Evolutionary conservation across 2,329 filamentous ascomycete species (phyloP).

Genomic region (Diaporthe destruens): DNA sequence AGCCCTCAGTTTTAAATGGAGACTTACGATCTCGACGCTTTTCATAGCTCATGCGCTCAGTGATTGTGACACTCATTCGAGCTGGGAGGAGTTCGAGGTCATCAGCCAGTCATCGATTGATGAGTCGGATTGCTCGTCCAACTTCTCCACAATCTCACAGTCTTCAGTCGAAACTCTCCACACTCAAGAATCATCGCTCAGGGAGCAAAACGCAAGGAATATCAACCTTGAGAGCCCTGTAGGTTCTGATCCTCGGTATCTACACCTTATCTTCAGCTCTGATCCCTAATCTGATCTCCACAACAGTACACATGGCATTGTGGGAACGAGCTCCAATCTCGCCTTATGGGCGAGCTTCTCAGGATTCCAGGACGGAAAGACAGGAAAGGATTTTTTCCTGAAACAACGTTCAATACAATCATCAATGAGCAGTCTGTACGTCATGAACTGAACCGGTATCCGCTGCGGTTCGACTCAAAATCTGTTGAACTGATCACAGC

Average conservation of each 20-base stretch:
- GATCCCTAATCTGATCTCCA: background rate
- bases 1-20: too few species aligned
- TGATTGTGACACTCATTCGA: background rate
- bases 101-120: background rate
- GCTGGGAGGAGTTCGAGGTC: background rate
- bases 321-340: background rate
- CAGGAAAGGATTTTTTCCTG: constrained; percentile 7
- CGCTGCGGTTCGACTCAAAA: background rate
- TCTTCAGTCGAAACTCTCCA: background rate
- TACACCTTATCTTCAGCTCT: background rate
- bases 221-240: background rate
- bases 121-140: background rate
- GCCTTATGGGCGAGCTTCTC: background rate
- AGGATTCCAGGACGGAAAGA: background rate
- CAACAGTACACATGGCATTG: background rate
- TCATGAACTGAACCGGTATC: background rate
- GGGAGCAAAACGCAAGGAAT: background rate
- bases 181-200: background rate
- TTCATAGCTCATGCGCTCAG: background rate
- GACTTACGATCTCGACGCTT: too few species aligned
- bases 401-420: background rate
- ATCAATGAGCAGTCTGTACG: background rate
- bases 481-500: background rate
- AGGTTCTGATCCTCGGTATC: background rate
- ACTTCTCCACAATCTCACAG: too few species aligned